Evolutionary conservation across 164 flowering plant species (phyloP).

Genomic region (Aristolochia californica): DNA sequence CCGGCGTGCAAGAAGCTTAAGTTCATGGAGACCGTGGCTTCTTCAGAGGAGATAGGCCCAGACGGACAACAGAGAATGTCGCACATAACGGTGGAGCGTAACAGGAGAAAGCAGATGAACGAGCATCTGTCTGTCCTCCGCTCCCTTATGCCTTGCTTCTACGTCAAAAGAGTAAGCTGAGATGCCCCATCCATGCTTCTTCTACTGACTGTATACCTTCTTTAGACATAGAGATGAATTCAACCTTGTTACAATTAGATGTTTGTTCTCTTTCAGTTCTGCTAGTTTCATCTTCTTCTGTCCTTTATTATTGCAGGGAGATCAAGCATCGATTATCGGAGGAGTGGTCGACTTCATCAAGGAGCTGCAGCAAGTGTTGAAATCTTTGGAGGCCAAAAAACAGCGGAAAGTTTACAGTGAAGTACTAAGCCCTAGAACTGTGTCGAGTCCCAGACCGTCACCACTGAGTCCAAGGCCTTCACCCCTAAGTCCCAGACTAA

Average conservation of each 20-base stretch:
- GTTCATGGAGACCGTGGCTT: conserved; percentile 4
- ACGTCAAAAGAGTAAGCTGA: conserved; percentile 75
- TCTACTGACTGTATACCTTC: no score
- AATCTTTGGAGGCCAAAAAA: conserved; percentile 79
- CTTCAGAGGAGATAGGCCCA: conserved; percentile 14
- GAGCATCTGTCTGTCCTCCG: conserved; percentile 69
- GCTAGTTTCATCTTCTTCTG: no score
- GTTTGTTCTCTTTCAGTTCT: no score
- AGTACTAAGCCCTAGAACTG: conserved; percentile 72
- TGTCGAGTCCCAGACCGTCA: conserved; percentile 53
- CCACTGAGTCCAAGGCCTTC: conserved; percentile 65
- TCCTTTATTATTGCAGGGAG: conserved; percentile 74
- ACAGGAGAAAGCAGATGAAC: conserved; percentile 93
- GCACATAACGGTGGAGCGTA: conserved; percentile 84
- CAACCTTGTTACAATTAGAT: no score
- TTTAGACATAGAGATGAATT: no score
- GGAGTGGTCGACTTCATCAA: conserved; percentile 90
- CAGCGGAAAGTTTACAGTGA: conserved; percentile 74
- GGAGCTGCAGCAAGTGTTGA: conserved; percentile 79
- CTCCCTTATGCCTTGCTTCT: conserved; percentile 88
- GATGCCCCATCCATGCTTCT: no score
- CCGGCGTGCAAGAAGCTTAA: conserved; percentile 24
- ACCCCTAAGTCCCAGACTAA: conserved; percentile 54
- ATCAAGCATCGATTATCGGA: conserved; percentile 95
- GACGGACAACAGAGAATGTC: conserved; percentile 41